A percentile compares a stretch with the other conserved stretches of the same genome.
Conservation (phyloP, 2,329 filamentous ascomycete species). For the Ceratocystis huliohia region DNA sequence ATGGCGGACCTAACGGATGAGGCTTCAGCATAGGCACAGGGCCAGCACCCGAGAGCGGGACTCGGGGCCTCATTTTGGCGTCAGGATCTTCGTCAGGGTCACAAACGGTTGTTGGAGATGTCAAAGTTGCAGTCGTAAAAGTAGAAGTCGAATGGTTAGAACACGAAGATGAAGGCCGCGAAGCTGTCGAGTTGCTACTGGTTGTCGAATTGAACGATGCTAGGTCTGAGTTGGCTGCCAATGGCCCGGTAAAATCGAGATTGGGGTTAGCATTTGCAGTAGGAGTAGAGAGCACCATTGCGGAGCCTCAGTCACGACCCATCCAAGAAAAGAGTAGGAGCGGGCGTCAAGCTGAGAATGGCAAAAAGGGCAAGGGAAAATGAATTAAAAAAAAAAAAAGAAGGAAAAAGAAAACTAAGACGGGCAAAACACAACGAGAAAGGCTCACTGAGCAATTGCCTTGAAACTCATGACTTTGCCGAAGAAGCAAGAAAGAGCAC, state of each 20-base stretch:
- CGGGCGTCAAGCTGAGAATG: background rate
- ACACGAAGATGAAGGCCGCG: constrained; percentile 15
- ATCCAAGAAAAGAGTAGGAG: background rate
- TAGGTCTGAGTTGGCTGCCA: constrained; percentile 9
- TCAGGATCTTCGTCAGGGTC: constrained; percentile 5
- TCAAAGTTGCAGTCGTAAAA: background rate
- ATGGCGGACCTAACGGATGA: constrained; percentile 17
- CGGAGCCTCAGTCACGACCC: constrained; percentile 17
- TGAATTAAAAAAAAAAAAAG: background rate
- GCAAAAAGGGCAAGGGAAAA: background rate
- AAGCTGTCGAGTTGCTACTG: background rate
- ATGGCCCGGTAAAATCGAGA: constrained; percentile 12
- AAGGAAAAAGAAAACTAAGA: background rate
- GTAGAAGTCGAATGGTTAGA: constrained; percentile 10
- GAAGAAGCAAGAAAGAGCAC: constrained; percentile 1
- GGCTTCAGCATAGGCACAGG: constrained; percentile 19
- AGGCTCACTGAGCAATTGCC: constrained; percentile 4
- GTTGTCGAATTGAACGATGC: background rate
- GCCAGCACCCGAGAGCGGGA: constrained; percentile 14
- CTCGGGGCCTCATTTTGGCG: constrained; percentile 17
- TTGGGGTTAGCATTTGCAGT: constrained; percentile 14
- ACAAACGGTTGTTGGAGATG: constrained; percentile 7
- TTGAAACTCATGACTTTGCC: constrained; percentile 2
- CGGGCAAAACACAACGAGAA: background rate
- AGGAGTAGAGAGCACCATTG: constrained; percentile 13